Evolutionary conservation across 176 grass and related monocot species (phyloP).

Genomic region (Oryza australiensis): DNA sequence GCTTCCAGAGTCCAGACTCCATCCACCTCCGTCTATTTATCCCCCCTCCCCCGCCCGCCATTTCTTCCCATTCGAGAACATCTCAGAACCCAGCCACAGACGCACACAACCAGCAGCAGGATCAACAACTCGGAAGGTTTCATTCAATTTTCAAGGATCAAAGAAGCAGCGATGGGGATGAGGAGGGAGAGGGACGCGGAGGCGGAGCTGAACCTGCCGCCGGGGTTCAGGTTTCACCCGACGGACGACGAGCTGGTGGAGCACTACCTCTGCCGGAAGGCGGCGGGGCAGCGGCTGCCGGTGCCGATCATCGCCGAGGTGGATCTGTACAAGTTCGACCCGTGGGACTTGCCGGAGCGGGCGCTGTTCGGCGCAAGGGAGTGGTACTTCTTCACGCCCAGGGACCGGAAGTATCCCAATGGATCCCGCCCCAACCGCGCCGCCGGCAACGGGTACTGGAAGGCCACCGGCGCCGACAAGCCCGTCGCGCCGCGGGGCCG

Average conservation of each 20-base stretch:
- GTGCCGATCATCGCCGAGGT: slow-evolving; percentile 89
- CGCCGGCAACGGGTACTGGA: slow-evolving; percentile 58
- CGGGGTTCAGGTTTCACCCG: slow-evolving; percentile 94
- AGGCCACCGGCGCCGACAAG: slow-evolving; percentile 61
- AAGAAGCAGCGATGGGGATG: slow-evolving; percentile 3
- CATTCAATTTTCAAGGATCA: too few species aligned
- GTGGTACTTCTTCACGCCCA: slow-evolving; percentile 64
- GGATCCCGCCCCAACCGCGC: slow-evolving; percentile 46
- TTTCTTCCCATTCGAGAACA: not conserved
- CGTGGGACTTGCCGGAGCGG: slow-evolving; percentile 57
- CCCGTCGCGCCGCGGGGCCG: slow-evolving; percentile 32
- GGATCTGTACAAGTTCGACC: slow-evolving; percentile 94
- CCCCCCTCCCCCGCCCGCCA: not conserved
- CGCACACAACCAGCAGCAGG: not conserved
- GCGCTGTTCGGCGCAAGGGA: slow-evolving; percentile 54
- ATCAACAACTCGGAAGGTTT: too few species aligned
- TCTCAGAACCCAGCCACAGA: not conserved
- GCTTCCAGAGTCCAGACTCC: slow-evolving; percentile 33
- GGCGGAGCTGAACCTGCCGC: slow-evolving; percentile 71
- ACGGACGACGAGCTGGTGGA: slow-evolving; percentile 90
- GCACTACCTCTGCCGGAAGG: slow-evolving; percentile 64
- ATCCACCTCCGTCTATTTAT: slow-evolving; percentile 5
- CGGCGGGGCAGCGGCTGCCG: slow-evolving; percentile 47
- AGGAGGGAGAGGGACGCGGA: slow-evolving; percentile 57
- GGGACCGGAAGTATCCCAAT: slow-evolving; percentile 65